Evolutionary conservation across 2,329 filamentous ascomycete genomes (phyloP), one percentile per base, ranked within the genome.

Genomic region (Xylaria sp.): DNA sequence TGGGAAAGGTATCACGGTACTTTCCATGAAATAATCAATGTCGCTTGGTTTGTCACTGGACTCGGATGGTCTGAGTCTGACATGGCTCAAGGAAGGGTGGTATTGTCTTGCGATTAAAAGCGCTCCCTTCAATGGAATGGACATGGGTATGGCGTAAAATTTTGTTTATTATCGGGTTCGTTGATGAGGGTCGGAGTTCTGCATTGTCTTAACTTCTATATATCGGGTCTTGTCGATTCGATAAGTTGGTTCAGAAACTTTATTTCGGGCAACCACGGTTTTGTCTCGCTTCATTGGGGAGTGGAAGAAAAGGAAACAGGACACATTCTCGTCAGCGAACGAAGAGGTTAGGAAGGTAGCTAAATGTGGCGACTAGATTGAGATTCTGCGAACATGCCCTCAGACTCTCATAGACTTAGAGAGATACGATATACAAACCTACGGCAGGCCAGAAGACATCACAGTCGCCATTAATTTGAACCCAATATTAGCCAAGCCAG

Each of bases 371-470:
- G 69, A 69, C 73, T 75, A 75, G 75, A 76, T 71, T 71, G 71
- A 73, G 71, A 72, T 69, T 73, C 70, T 74, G 71, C 69, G 69
- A 73, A 68, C 69, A 72, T 72, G 73, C 71, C 72, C 72, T 71
- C 74, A 65, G 68, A 69, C 72, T 73, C 72, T 72, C 66, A 71
- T 76, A 76, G 74, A 75, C 63, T 72, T 75, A 75, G 71, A 76
- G 74, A 73, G 74, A 72, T 61, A 70, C 27, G 63, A 63, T 59
- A 60, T 44, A 68, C 6, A 53, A 63, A 25, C 53, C 47, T 21
- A 21, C 25, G 25, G 44, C 47, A 58, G 54, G 62, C 64, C 66
- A 69, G 67, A 66, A 69, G 23, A 42, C 23, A 58, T n/a, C 29
- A 40, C 18, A 44, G 23, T 58, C 55, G 23, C 37, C 55, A 27